Percentiles rank a stretch among this genome's conserved stretches.
Evolutionary conservation across 2,329 filamentous ascomycete species (phyloP).

Genomic region (Beauveria sp.): DNA sequence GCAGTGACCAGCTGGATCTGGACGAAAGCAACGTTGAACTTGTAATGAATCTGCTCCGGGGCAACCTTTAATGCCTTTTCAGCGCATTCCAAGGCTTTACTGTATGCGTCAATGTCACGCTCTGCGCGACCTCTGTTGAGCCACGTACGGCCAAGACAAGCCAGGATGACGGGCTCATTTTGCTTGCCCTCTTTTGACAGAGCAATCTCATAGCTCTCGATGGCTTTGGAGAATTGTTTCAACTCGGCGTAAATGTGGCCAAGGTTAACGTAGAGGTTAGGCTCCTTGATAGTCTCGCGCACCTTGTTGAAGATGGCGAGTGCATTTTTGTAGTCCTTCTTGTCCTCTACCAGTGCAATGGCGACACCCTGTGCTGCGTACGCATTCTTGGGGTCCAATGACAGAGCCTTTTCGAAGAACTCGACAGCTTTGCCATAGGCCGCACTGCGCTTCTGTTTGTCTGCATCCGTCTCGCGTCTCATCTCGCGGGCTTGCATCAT

Average conservation of each 20-base stretch:
- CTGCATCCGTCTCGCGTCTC: conserved; percentile 79
- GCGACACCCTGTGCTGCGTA: conserved; percentile 94
- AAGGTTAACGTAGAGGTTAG: conserved; percentile 84
- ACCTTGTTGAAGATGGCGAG: conserved; percentile 86
- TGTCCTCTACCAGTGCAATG: conserved; percentile 90
- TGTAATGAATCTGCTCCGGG: conserved; percentile 80
- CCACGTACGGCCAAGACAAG: conserved; percentile 84
- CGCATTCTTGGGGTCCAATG: conserved; percentile 90
- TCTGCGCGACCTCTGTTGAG: conserved; percentile 66
- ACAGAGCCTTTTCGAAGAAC: conserved; percentile 95
- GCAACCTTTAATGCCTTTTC: conserved; percentile 67
- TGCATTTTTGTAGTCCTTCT: conserved; percentile 76
- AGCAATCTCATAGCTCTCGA: conserved; percentile 89
- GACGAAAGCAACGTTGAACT: conserved; percentile 98
- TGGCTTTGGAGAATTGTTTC: conserved; percentile 79
- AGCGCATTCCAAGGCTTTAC: conserved; percentile 51
- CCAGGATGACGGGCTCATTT: conserved; percentile 72
- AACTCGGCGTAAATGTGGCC: conserved; percentile 89
- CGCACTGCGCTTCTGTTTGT: conserved; percentile 83
- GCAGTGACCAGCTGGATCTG: conserved; percentile 88
- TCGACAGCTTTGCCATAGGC: conserved; percentile 89
- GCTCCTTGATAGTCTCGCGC: conserved; percentile 80
- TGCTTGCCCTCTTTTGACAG: conserved; percentile 67
- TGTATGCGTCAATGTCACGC: conserved; percentile 49
- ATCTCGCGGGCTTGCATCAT: conserved; percentile 86